Conservation (phyloP, 768 basidiomycete species). For the Nidula microcarpa region DNA sequence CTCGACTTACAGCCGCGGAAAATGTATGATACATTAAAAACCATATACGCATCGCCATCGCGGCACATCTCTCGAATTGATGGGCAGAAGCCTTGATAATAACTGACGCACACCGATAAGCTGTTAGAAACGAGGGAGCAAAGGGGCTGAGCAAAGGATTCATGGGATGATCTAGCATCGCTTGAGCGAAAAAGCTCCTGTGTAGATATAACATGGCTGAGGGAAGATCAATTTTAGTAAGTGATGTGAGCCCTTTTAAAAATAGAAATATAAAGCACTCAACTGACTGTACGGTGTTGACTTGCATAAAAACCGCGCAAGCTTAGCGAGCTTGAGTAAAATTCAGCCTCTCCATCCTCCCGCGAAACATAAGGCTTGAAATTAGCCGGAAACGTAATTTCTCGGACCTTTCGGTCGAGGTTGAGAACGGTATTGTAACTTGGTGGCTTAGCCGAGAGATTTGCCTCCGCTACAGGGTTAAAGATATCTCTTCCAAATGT, state of each 20-base stretch:
- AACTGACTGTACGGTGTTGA: slow-evolving; percentile 57
- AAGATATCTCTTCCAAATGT: slow-evolving; percentile 48
- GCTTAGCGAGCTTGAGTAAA: slow-evolving; percentile 45
- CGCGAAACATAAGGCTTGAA: slow-evolving; percentile 42
- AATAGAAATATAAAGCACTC: slow-evolving; percentile 16
- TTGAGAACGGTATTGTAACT: slow-evolving; percentile 45
- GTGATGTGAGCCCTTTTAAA: not conserved
- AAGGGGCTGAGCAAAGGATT: slow-evolving; percentile 55
- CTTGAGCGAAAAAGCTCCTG: slow-evolving; percentile 55
- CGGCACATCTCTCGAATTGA: slow-evolving; percentile 43
- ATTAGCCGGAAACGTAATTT: slow-evolving; percentile 39
- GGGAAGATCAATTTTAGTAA: not conserved
- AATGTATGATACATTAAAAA: slow-evolving; percentile 49
- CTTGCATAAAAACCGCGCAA: slow-evolving; percentile 53
- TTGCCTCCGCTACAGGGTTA: slow-evolving; percentile 42
- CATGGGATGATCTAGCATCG: slow-evolving; percentile 48
- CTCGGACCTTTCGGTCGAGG: slow-evolving; percentile 48
- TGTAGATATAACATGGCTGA: slow-evolving; percentile 53
- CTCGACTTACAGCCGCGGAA: slow-evolving; percentile 38
- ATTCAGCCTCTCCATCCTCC: slow-evolving; percentile 44
- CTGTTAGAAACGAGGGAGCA: slow-evolving; percentile 53
- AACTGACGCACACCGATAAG: slow-evolving; percentile 47
- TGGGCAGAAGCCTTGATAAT: slow-evolving; percentile 48
- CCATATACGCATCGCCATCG: slow-evolving; percentile 48
- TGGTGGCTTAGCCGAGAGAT: slow-evolving; percentile 43